A percentile compares a stretch with the other conserved stretches of the same genome.
Conservation (phyloP, 345 rosid species). For the Linum tenue region DNA sequence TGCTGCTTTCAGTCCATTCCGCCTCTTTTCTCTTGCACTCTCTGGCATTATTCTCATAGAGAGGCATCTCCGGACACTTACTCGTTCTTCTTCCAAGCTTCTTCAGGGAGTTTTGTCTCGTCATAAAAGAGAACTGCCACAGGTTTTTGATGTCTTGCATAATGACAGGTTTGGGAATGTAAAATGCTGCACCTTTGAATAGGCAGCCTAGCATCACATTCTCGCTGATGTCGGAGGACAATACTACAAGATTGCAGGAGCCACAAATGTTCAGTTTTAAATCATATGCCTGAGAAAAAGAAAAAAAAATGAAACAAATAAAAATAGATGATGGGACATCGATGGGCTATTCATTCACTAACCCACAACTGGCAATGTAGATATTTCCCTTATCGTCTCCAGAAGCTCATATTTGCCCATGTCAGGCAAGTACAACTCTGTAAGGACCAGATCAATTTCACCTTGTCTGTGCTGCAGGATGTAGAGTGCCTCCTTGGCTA, state of each 20-base stretch:
- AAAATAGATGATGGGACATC: neutral
- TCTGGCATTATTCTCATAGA: neutral
- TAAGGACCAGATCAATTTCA: constrained; percentile 36
- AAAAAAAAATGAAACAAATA: neutral
- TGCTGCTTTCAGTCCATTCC: constrained; percentile 10
- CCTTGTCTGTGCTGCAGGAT: constrained; percentile 23
- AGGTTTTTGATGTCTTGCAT: constrained; percentile 22
- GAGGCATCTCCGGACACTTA: neutral
- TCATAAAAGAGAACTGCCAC: constrained; percentile 35
- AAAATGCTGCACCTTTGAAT: constrained; percentile 35
- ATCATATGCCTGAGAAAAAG: neutral
- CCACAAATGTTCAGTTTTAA: neutral
- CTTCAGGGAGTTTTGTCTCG: constrained; percentile 1
- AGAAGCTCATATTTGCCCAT: constrained; percentile 43
- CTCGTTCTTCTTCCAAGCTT: neutral
- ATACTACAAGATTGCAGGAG: constrained; percentile 21
- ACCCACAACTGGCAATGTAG: constrained; percentile 39
- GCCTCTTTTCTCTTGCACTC: constrained; percentile 21
- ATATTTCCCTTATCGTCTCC: constrained; percentile 23
- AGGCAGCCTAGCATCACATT: constrained; percentile 28
- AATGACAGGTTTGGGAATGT: constrained; percentile 37
- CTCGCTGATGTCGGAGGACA: constrained; percentile 21
- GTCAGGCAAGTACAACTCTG: constrained; percentile 37
- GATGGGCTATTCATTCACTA: constrained; percentile 6
- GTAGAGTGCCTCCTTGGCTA: constrained; percentile 28